These are phyloP conservation scores for Gelatoporia subvermispora DNA, from an alignment of 768 basidiomycete genomes.

Conservation along the genomic window DNA sequence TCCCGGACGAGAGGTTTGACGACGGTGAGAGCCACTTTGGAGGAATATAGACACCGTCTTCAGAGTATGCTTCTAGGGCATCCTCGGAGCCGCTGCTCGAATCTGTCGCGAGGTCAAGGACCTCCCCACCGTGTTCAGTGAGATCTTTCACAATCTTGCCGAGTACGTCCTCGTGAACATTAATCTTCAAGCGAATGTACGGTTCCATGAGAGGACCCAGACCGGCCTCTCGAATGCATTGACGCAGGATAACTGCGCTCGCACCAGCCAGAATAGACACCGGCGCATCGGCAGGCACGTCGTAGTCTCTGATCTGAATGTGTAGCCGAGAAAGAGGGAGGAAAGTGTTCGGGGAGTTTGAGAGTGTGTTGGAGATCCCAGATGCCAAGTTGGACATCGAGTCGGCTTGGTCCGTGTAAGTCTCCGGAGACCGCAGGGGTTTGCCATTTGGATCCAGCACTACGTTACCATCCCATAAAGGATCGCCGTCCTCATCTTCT, in stretches of 20 bases:
- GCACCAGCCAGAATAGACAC: constrained; percentile 34
- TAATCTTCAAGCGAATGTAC: constrained; percentile 64
- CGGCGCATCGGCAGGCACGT: constrained; percentile 30
- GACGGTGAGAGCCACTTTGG: constrained; percentile 76
- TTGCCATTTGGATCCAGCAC: constrained; percentile 53
- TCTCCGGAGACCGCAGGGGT: constrained; percentile 48
- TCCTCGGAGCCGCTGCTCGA: constrained; percentile 34
- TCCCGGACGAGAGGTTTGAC: constrained; percentile 28
- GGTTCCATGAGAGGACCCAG: constrained; percentile 78
- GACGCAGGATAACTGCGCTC: constrained; percentile 57
- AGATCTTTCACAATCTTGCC: constrained; percentile 81
- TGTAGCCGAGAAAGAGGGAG: constrained; percentile 63
- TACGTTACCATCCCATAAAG: constrained; percentile 73
- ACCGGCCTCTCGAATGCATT: constrained; percentile 55
- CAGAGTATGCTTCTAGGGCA: constrained; percentile 39
- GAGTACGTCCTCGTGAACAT: constrained; percentile 59
- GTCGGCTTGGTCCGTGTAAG: constrained; percentile 36
- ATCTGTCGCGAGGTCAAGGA: constrained; percentile 61
- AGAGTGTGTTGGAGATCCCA: constrained; percentile 67
- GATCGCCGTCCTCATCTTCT: constrained; percentile 56
- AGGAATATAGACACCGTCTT: constrained; percentile 72
- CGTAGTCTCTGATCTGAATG: constrained; percentile 46
- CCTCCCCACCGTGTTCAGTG: constrained; percentile 79
- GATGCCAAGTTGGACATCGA: constrained; percentile 53
- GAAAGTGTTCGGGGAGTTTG: constrained; percentile 74